Evolutionary conservation across 805 yeast species (phyloP).

Genomic region (Cyberlindnera saturnus): DNA sequence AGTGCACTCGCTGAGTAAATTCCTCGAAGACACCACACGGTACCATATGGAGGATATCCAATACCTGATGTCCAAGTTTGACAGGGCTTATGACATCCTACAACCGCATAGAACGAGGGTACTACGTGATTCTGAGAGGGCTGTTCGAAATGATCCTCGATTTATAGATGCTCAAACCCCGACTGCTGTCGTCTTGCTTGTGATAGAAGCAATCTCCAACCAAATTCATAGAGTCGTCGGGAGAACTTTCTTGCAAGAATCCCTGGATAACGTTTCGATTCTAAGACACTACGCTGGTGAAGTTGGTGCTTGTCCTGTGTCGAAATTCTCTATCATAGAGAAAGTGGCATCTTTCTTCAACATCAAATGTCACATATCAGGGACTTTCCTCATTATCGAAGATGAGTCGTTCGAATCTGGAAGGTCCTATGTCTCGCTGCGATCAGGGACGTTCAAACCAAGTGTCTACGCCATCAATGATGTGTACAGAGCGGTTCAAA

Average conservation of each 20-base stretch:
- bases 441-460: constrained; percentile 2
- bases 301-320: constrained; percentile 3
- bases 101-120: constrained; percentile 9
- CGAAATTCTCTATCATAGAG: constrained; percentile 8
- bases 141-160: neutral
- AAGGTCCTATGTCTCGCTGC: constrained; percentile 6
- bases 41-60: constrained; percentile 9
- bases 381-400: constrained; percentile 6
- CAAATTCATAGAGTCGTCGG: constrained; percentile 3
- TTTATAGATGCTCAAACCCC: constrained; percentile 2
- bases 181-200: constrained; percentile 7
- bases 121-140: constrained; percentile 1
- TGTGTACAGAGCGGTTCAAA: neutral
- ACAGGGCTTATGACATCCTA: constrained; percentile 17
- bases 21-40: neutral
- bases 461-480: constrained; percentile 5
- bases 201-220: constrained; percentile 4
- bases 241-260: neutral
- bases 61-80: constrained; percentile 8
- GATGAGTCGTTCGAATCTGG: constrained; percentile 7
- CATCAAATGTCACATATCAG: constrained; percentile 2
- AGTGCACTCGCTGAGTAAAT: neutral
- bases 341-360: constrained; percentile 6
- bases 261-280: constrained; percentile 9
- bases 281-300: constrained; percentile 16